Evolutionary conservation across 2,329 filamentous ascomycete species (phyloP).

Genomic region (Aspergillus sp.): DNA sequence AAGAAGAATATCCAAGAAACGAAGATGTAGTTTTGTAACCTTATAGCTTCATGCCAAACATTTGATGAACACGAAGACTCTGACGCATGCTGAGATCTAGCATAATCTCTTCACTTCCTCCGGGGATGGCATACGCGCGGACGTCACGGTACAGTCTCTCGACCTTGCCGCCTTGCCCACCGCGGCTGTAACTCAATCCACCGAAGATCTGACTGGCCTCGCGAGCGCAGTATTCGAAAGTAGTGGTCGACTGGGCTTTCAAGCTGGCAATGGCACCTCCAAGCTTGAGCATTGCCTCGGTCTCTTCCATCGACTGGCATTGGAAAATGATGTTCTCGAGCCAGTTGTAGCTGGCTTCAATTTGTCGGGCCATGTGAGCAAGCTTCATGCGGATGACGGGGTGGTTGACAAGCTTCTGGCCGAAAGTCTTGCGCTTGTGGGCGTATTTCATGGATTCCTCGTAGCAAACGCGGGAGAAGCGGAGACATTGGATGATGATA

Average conservation of each 20-base stretch:
- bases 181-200: constrained; percentile 86
- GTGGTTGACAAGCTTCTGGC: constrained; percentile 95
- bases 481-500: constrained; percentile 95
- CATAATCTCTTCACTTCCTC: constrained; percentile 98
- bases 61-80: constrained; percentile 84
- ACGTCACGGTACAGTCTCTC: constrained; percentile 95
- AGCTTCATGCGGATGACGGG: constrained; percentile 97
- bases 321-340: constrained; percentile 94
- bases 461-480: constrained; percentile 95
- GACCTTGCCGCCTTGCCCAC: constrained; percentile 93
- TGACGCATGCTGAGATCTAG: constrained; percentile 93
- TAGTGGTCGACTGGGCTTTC: constrained; percentile 91
- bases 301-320: constrained; percentile 89
- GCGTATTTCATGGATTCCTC: constrained; percentile 97
- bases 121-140: constrained; percentile 92
- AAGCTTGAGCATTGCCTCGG: constrained; percentile 92
- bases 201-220: constrained; percentile 98
- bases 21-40: constrained; percentile 10
- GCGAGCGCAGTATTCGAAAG: constrained; percentile 96
- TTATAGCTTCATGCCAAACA: constrained; percentile 93
- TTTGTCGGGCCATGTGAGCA: constrained; percentile 96
- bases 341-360: constrained; percentile 97
- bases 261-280: constrained; percentile 91
- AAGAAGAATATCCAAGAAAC: not conserved
- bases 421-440: constrained; percentile 95